Conservation (phyloP, 768 basidiomycete genomes). For the Russula emetica region DNA sequence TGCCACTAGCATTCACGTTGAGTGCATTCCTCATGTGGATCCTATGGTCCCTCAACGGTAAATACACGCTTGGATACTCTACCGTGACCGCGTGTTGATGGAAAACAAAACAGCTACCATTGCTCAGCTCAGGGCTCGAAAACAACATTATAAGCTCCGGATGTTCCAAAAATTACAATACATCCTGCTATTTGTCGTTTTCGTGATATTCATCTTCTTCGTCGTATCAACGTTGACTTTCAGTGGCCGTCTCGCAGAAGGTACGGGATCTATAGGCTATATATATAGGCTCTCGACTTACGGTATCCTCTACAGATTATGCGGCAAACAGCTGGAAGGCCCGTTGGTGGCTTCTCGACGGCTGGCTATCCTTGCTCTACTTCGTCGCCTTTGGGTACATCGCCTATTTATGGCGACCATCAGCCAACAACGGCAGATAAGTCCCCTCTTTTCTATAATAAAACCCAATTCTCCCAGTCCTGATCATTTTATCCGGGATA, state of each 20-base stretch:
- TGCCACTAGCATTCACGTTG: constrained; percentile 92
- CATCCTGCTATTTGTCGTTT: constrained; percentile 76
- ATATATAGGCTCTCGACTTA: not conserved
- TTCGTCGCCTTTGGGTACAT: constrained; percentile 74
- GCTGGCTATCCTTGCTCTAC: constrained; percentile 88
- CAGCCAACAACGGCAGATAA: constrained; percentile 82
- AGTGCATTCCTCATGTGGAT: constrained; percentile 97
- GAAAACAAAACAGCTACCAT: constrained; percentile 66
- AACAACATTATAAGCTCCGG: constrained; percentile 77
- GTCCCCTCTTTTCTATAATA: constrained; percentile 34
- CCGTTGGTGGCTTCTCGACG: constrained; percentile 96
- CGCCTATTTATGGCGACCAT: constrained; percentile 90
- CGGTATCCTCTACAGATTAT: constrained; percentile 56
- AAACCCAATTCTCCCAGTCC: constrained; percentile 1
- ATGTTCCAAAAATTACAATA: constrained; percentile 89
- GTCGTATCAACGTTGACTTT: constrained; percentile 89
- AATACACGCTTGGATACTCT: not conserved
- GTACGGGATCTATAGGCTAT: constrained; percentile 38
- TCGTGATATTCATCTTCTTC: constrained; percentile 85
- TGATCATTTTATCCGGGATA: constrained; percentile 33
- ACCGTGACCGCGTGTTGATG: not conserved
- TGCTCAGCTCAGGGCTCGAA: constrained; percentile 74
- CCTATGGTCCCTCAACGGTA: constrained; percentile 83
- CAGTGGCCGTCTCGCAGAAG: constrained; percentile 87
- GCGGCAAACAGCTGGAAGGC: constrained; percentile 84